Percentiles rank a stretch among this genome's conserved stretches.
These are phyloP conservation scores for Podosphaera fusca DNA, from an alignment of 2,329 filamentous ascomycete genomes.

Conservation along the genomic window DNA sequence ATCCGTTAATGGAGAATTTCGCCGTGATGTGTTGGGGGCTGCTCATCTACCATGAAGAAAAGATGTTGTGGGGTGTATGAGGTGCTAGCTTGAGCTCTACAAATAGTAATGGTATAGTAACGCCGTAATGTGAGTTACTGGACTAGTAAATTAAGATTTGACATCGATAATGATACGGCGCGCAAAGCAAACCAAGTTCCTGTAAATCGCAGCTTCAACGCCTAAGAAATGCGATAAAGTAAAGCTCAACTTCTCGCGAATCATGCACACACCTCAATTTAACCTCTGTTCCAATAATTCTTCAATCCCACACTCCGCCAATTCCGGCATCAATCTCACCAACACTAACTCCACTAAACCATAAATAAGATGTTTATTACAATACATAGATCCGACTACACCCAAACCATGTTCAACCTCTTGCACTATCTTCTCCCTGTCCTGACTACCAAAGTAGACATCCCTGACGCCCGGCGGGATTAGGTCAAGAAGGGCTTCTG, in stretches of 20 bases:
- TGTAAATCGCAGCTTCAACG: no score
- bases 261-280: slow-evolving; percentile 10
- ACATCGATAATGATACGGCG: no score
- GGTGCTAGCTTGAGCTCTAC: no score
- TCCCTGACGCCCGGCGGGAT: slow-evolving; percentile 19
- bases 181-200: no score
- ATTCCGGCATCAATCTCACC: slow-evolving; percentile 64
- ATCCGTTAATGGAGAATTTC: no score
- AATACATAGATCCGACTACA: slow-evolving; percentile 59
- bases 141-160: no score
- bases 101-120: no score
- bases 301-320: slow-evolving; percentile 45
- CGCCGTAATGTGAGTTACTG: no score
- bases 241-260: neutral
- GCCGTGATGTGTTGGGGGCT: no score
- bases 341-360: slow-evolving; percentile 59
- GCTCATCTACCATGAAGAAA: no score
- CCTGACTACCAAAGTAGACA: slow-evolving; percentile 20
- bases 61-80: no score
- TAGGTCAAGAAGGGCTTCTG: slow-evolving; percentile 28
- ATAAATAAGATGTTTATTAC: slow-evolving; percentile 84
- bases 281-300: slow-evolving; percentile 57
- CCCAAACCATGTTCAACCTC: slow-evolving; percentile 37
- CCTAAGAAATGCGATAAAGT: neutral
- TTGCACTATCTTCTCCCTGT: slow-evolving; percentile 11